Conservation (phyloP, 441 rosid species). For the Adansonia grandidieri region DNA sequence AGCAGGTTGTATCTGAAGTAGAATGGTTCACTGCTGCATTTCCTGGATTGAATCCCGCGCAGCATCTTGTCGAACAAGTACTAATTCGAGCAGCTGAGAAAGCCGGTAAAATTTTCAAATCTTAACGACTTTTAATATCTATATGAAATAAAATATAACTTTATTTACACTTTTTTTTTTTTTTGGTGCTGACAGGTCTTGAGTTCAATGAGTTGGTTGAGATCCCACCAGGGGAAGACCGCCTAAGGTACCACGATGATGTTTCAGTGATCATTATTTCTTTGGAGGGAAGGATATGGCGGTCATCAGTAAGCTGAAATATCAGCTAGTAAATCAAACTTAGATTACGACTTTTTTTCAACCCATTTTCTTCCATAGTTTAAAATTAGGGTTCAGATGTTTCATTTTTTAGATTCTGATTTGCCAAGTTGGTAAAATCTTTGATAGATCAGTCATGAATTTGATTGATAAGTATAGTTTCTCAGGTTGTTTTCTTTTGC, state of each 20-base stretch:
- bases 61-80: conserved; percentile 65
- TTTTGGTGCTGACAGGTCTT: conserved; percentile 42
- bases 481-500: too few relatives aligned
- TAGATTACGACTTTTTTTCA: neutral
- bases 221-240: conserved; percentile 68
- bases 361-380: neutral
- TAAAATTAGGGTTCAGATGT: neutral
- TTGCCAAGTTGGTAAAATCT: neutral
- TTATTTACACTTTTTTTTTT: neutral
- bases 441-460: too few relatives aligned
- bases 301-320: conserved; percentile 54
- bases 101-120: conserved; percentile 45
- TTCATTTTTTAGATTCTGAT: neutral
- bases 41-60: conserved; percentile 78
- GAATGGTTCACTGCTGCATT: conserved; percentile 57
- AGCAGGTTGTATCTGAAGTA: conserved; percentile 61
- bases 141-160: neutral
- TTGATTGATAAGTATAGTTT: too few relatives aligned
- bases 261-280: conserved; percentile 70
- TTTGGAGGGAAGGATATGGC: conserved; percentile 75
- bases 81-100: conserved; percentile 70
- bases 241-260: conserved; percentile 73
- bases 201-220: conserved; percentile 68
- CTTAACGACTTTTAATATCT: neutral
- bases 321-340: too few relatives aligned